Base-by-base conservation (phyloP, 202 grass and related monocot species). In the Thinopyrum obtusiflorum region DNA sequence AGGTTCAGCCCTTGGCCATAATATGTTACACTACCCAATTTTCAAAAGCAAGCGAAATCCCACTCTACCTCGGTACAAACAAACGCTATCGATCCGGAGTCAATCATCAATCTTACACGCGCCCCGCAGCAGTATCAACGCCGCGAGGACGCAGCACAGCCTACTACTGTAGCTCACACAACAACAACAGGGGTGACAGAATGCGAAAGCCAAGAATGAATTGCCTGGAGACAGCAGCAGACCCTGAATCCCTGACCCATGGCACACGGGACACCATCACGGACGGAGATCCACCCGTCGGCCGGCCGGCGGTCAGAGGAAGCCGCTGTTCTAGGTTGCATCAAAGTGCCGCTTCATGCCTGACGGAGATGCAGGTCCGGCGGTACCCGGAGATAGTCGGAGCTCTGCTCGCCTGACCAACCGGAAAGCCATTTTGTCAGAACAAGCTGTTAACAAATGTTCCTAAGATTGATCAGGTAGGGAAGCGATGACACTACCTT, bases 131-230 rank as follows among this genome's bases (percentile, higher is more conserved):
- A 44, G 11, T 42, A 7, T 36, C 37, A 10, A 9, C 37, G 37
- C 37, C 39, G 39, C 39, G 2, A 46, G 42, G 42, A 46, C 42
- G 42, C 12, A 46, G 42, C 42, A 82, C 82, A 35, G 66, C 49
- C 47, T 61, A 64, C 44, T 60, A 69, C 29, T 77, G 39, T n/a
- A 70, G 78, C 33, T 78, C 79, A 85, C 76, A 87, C 37, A 77
- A 46, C 44, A 12, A 47, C 46, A 7, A 9, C 18, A 37, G 73
- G n/a, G 73, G 77, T 18, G 64, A 29, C 42, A 74, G 65, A 83
- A 85, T 32, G 72, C 77, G 78, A 81, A 92, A 94, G 94, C 94
- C 94, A 97, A 97, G 92, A 97, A 97, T 97, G 94, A 97, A 87
- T 94, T 97, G 94, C 94, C 94, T 92, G 86, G 87, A 84, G 89